Conservation (phyloP, 73 alveolate species). For the Stentor coeruleus region DNA sequence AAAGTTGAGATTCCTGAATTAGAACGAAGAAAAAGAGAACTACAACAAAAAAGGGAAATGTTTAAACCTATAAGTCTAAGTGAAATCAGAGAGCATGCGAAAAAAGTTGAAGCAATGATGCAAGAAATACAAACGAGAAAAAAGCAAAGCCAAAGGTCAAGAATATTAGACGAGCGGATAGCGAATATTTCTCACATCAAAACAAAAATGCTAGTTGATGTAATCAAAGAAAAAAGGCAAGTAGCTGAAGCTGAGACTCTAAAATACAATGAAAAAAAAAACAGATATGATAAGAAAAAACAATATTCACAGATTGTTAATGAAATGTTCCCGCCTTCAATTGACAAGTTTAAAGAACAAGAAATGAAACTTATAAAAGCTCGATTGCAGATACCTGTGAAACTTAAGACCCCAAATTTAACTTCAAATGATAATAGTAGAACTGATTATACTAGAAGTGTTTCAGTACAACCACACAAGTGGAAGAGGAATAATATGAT, state of each 20-base stretch:
- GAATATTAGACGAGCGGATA: not conserved
- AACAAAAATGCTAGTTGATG: not conserved
- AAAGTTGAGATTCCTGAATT: constrained; percentile 26
- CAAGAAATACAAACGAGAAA: not conserved
- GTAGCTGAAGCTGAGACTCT: not conserved
- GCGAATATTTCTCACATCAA: too few relatives aligned
- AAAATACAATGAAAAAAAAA: not conserved
- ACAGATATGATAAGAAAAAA: not conserved
- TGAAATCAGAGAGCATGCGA: constrained; percentile 13
- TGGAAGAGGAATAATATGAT: not conserved
- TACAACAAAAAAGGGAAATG: constrained; percentile 11
- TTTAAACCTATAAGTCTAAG: not conserved
- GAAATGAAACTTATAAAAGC: constrained; percentile 21
- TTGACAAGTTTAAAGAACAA: not conserved
- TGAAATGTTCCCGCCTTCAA: constrained; percentile 7
- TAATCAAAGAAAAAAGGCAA: not conserved
- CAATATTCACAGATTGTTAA: constrained; percentile 14
- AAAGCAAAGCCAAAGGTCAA: not conserved
- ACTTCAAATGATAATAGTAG: not conserved
- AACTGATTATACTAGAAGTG: not conserved
- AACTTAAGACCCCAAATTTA: not conserved
- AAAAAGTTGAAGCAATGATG: not conserved
- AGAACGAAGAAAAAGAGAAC: constrained; percentile 22
- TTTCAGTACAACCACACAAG: not conserved
- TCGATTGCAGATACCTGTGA: not conserved